Conservation (phyloP, 1,284 basidiomycete species). For the Rhizoctonia solani region DNA sequence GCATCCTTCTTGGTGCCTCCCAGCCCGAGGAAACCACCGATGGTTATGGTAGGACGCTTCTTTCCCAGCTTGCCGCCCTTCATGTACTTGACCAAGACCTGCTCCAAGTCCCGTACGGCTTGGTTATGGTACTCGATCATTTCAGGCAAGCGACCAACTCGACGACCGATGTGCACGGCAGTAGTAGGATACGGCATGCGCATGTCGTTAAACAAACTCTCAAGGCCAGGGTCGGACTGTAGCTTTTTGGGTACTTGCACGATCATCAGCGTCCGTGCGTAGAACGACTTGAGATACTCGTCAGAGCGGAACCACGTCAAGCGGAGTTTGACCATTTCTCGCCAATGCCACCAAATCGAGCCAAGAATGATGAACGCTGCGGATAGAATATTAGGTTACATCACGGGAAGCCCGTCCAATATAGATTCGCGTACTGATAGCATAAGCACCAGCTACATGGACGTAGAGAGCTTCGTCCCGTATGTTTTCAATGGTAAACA, state of each 20-base stretch:
- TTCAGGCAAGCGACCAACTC: constrained; percentile 73
- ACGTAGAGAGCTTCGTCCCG: constrained; percentile 67
- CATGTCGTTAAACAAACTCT: constrained; percentile 67
- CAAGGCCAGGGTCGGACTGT: constrained; percentile 77
- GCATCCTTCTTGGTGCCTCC: constrained; percentile 80
- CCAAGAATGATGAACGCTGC: constrained; percentile 59
- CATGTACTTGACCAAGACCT: constrained; percentile 81
- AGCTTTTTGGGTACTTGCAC: constrained; percentile 72
- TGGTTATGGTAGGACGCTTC: constrained; percentile 71
- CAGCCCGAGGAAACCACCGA: constrained; percentile 72
- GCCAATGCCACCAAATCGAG: constrained; percentile 74
- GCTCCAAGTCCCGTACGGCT: constrained; percentile 82
- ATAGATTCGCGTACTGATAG: constrained; percentile 63
- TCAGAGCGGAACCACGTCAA: constrained; percentile 75
- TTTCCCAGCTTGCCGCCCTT: constrained; percentile 73
- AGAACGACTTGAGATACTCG: constrained; percentile 74
- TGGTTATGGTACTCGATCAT: constrained; percentile 85
- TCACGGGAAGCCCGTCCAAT: constrained; percentile 46
- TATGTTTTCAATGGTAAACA: constrained; percentile 80
- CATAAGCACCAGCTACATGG: constrained; percentile 75
- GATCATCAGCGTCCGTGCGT: constrained; percentile 77
- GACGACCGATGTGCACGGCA: constrained; percentile 78
- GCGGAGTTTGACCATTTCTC: constrained; percentile 66
- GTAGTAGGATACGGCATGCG: constrained; percentile 84
- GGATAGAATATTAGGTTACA: constrained; percentile 35